phyloP scores from a whole-genome alignment of 2,329 filamentous ascomycete species.

The Cercospora citrullina region DNA sequence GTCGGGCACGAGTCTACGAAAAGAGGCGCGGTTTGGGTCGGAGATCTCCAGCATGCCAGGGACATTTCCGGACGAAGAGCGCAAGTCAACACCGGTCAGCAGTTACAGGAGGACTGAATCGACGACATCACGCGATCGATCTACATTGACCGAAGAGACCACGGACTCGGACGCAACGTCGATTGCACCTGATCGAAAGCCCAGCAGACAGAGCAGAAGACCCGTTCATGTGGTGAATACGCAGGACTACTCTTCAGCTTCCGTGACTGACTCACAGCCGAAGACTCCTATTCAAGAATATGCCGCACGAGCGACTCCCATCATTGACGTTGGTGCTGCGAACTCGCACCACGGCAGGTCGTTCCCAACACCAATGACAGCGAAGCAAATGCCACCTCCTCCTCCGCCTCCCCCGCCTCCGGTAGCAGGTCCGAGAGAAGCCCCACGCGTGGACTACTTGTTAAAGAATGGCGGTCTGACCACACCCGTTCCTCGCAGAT shows the following conservation, averaged over 20 bases:
- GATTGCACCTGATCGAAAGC: slow-evolving; percentile 44
- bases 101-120: slow-evolving; percentile 37
- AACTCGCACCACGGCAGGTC: slow-evolving; percentile 47
- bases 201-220: slow-evolving; percentile 33
- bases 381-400: slow-evolving; percentile 42
- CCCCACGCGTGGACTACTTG: slow-evolving; percentile 86
- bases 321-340: slow-evolving; percentile 47
- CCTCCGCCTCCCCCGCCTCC: slow-evolving; percentile 77
- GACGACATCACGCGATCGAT: slow-evolving; percentile 35
- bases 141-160: slow-evolving; percentile 44
- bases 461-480: slow-evolving; percentile 82
- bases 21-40: slow-evolving; percentile 41
- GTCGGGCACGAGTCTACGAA: slow-evolving; percentile 47
- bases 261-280: slow-evolving; percentile 48
- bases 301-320: slow-evolving; percentile 40
- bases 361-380: slow-evolving; percentile 32
- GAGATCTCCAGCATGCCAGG: slow-evolving; percentile 46
- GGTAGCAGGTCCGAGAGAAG: slow-evolving; percentile 62
- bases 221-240: slow-evolving; percentile 28
- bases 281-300: slow-evolving; percentile 46
- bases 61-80: slow-evolving; percentile 39
- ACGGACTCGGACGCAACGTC: slow-evolving; percentile 51
- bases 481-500: slow-evolving; percentile 68
- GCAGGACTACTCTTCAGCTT: slow-evolving; percentile 44
- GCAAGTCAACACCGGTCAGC: slow-evolving; percentile 44